A percentile compares a stretch with the other conserved stretches of the same genome.
Conservation (phyloP, 2,329 filamentous ascomycete species). For the Colletotrichum viniferum region DNA sequence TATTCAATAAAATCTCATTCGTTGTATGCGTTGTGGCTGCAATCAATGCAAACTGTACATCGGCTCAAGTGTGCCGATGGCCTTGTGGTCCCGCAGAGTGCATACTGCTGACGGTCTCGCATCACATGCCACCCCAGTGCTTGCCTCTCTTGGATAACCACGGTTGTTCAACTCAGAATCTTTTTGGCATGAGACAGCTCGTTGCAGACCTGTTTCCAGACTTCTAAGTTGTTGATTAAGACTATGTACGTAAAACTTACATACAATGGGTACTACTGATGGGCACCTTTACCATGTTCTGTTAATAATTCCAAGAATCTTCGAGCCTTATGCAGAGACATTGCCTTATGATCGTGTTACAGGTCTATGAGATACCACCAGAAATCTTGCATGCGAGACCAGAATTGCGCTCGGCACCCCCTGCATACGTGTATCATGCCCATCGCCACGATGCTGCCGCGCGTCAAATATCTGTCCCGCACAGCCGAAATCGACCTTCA, state of each 20-base stretch:
- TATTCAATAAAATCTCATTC: neutral
- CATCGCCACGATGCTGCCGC: neutral
- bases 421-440: neutral
- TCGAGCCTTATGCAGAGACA: fast-evolving
- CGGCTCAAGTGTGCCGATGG: neutral
- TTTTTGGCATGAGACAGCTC: neutral
- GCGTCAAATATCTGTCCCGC: neutral
- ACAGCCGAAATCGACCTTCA: fast-evolving
- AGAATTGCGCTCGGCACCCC: neutral
- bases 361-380: fast-evolving
- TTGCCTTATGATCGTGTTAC: neutral
- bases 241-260: neutral
- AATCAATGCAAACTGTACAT: neutral
- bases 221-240: neutral
- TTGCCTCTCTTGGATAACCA: fast-evolving
- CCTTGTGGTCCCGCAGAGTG: neutral
- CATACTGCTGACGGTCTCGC: neutral
- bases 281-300: too few species aligned
- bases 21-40: neutral
- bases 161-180: neutral
- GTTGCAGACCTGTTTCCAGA: fast-evolving
- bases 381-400: neutral
- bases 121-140: neutral
- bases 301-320: fast-evolving
- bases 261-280: neutral